Conservation (phyloP, 1,139 yeast species). For the Zygosaccharomyces pseudobailii region DNA sequence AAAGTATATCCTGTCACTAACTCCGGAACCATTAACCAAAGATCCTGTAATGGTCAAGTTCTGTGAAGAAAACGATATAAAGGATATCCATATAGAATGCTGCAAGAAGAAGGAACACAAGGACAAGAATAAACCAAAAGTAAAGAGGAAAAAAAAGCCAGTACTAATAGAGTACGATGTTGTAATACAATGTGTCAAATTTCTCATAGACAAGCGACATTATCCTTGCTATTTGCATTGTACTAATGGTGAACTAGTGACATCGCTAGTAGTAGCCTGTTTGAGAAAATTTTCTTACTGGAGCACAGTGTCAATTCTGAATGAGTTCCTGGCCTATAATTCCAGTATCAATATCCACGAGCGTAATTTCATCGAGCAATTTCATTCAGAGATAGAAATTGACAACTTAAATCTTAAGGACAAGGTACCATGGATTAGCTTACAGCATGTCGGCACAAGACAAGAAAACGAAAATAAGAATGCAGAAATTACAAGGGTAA, state of each 20-base stretch:
- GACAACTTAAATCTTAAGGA: slow-evolving; percentile 24
- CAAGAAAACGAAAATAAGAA: slow-evolving; percentile 2
- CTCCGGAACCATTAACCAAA: slow-evolving; percentile 62
- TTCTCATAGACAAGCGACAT: slow-evolving; percentile 53
- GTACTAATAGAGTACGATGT: slow-evolving; percentile 71
- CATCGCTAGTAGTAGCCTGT: slow-evolving; percentile 81
- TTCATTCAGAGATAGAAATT: slow-evolving; percentile 58
- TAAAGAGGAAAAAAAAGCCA: slow-evolving; percentile 72
- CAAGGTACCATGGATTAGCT: slow-evolving; percentile 31
- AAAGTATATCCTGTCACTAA: slow-evolving; percentile 70
- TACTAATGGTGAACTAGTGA: slow-evolving; percentile 82
- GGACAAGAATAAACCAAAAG: slow-evolving; percentile 35
- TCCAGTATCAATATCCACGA: slow-evolving; percentile 81
- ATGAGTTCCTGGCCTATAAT: slow-evolving; percentile 75
- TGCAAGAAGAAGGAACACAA: slow-evolving; percentile 39
- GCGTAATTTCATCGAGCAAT: slow-evolving; percentile 75
- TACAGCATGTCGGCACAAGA: slow-evolving; percentile 14
- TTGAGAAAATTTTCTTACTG: slow-evolving; percentile 78
- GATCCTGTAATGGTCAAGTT: slow-evolving; percentile 22
- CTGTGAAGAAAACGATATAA: slow-evolving; percentile 46
- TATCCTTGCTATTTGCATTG: slow-evolving; percentile 84
- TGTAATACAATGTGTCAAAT: slow-evolving; percentile 53
- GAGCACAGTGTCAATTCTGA: slow-evolving; percentile 84
- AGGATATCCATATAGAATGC: slow-evolving; percentile 61
- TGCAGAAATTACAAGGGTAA: slow-evolving; percentile 14